A percentile compares a stretch with the other conserved stretches of the same genome.
Evolutionary conservation across 2,329 filamentous ascomycete species (phyloP).

Genomic region (Alternaria triticina): DNA sequence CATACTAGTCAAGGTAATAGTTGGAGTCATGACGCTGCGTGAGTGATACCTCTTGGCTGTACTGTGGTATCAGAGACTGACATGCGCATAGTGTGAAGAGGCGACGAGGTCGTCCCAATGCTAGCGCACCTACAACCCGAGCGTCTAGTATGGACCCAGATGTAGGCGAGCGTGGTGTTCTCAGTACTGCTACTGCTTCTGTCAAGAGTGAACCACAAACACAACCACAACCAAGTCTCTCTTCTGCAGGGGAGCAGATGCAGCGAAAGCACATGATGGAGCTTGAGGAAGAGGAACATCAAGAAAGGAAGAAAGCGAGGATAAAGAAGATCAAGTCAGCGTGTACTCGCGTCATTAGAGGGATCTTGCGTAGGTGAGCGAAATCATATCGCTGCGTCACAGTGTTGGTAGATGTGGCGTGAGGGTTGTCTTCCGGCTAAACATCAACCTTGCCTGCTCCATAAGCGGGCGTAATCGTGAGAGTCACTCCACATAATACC

Average conservation of each 20-base stretch:
- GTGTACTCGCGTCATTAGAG: neutral
- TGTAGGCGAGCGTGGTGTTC: neutral
- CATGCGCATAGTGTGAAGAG: neutral
- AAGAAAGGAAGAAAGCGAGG: neutral
- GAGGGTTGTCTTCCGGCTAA: neutral
- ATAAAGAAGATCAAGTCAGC: neutral
- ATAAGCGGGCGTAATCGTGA: neutral
- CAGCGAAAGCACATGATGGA: neutral
- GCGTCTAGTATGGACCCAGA: neutral
- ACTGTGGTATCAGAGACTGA: neutral
- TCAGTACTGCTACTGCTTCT: neutral
- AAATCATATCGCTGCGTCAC: neutral
- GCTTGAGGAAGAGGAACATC: neutral
- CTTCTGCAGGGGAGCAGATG: neutral
- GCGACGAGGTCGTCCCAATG: neutral
- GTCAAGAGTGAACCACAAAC: neutral
- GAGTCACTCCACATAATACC: neutral
- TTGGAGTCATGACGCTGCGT: neutral
- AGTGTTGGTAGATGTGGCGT: neutral
- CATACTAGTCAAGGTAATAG: neutral
- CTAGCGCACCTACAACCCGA: neutral
- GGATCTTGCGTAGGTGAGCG: neutral
- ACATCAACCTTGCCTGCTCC: neutral
- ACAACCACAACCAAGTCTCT: neutral
- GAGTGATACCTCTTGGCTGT: neutral